phyloP scores from a whole-genome alignment of 495 filamentous ascomycete genomes.

The Tirmania nivea region DNA sequence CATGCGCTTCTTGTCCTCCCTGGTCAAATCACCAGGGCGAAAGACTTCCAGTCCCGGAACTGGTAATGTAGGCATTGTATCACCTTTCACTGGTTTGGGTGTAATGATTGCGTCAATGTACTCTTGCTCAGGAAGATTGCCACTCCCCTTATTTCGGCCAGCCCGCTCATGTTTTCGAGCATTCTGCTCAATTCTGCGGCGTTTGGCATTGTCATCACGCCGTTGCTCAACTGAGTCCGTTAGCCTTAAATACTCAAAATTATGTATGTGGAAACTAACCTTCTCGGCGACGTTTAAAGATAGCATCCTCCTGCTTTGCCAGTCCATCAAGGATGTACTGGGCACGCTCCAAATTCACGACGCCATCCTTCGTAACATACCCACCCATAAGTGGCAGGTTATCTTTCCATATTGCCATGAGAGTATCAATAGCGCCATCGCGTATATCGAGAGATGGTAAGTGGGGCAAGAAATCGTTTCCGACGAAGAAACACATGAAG shows the following conservation, averaged over 20 bases:
- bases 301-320: constrained; percentile 85
- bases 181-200: constrained; percentile 45
- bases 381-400: constrained; percentile 80
- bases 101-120: background rate
- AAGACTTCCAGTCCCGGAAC: constrained; percentile 33
- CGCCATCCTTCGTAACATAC: constrained; percentile 86
- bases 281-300: constrained; percentile 68
- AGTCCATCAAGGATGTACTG: constrained; percentile 77
- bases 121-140: background rate
- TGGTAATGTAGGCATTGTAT: constrained; percentile 24
- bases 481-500: constrained; percentile 99
- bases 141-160: constrained; percentile 16
- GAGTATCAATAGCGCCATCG: constrained; percentile 88
- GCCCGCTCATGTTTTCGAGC: constrained; percentile 27
- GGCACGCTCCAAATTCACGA: constrained; percentile 65
- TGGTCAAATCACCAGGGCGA: constrained; percentile 33
- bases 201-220: constrained; percentile 51
- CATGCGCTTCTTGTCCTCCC: constrained; percentile 35
- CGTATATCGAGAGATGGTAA: constrained; percentile 89
- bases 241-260: background rate
- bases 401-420: constrained; percentile 89
- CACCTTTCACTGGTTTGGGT: background rate
- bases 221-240: constrained; percentile 39
- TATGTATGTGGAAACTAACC: background rate
- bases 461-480: constrained; percentile 97